Conservation (phyloP, 2,329 filamentous ascomycete genomes). For the Metarhizium sp. region DNA sequence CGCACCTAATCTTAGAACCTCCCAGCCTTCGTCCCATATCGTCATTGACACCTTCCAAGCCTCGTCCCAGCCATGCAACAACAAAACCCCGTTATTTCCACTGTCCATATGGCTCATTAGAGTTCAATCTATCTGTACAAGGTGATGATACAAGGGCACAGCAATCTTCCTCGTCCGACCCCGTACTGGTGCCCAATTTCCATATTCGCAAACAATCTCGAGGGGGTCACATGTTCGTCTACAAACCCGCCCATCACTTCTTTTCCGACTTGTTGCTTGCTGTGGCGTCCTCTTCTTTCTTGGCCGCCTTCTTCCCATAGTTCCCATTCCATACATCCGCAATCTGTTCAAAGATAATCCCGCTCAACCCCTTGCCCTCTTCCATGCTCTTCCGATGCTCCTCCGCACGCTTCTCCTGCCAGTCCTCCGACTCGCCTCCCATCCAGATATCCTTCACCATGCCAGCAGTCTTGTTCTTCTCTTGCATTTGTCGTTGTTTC, state of each 20-base stretch:
- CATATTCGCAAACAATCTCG: background rate
- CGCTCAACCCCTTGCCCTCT: constrained; percentile 46
- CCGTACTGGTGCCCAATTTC: background rate
- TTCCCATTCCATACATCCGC: constrained; percentile 40
- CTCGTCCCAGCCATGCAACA: too few species aligned
- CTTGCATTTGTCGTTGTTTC: constrained; percentile 16
- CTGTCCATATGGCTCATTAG: background rate
- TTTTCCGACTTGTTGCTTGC: background rate
- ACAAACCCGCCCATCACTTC: background rate
- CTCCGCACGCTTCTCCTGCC: constrained; percentile 41
- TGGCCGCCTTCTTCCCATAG: constrained; percentile 20
- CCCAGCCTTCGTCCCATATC: too few species aligned
- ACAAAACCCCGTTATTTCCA: background rate
- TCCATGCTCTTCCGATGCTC: constrained; percentile 43
- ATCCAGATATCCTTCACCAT: constrained; percentile 45
- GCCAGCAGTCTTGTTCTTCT: constrained; percentile 22
- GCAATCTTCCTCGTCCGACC: background rate
- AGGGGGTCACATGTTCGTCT: too few species aligned
- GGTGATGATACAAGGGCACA: background rate
- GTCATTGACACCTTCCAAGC: too few species aligned
- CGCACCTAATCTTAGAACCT: too few species aligned
- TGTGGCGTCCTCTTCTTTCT: constrained; percentile 14
- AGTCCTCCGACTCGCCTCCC: constrained; percentile 45
- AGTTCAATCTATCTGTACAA: background rate
- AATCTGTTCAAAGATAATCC: constrained; percentile 47